Conservation (phyloP, 2,329 filamentous ascomycete genomes). For the Rhynchosporium graminicola region DNA sequence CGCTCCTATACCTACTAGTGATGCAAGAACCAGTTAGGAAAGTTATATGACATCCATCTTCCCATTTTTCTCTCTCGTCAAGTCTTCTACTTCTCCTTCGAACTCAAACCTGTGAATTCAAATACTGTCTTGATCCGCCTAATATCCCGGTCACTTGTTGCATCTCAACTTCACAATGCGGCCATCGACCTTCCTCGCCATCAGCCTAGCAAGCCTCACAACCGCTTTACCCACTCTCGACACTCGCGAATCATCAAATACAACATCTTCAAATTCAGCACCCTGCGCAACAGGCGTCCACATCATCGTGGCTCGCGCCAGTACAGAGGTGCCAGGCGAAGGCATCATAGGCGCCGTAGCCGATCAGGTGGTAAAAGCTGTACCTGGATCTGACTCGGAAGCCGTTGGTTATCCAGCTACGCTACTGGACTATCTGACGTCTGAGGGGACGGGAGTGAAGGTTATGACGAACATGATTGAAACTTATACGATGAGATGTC, state of each 20-base stretch:
- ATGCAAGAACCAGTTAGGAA: not conserved
- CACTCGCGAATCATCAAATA: not conserved
- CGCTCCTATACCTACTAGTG: not conserved
- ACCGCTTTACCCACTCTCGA: not conserved
- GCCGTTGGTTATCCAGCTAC: slow-evolving; percentile 42
- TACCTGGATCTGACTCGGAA: slow-evolving; percentile 41
- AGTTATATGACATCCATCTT: not conserved
- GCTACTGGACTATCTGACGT: slow-evolving; percentile 34
- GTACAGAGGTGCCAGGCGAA: slow-evolving; percentile 40
- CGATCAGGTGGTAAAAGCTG: slow-evolving; percentile 35
- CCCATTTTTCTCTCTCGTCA: not conserved
- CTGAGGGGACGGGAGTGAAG: slow-evolving; percentile 39
- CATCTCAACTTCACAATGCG: not conserved
- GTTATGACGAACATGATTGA: slow-evolving; percentile 39
- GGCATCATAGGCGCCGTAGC: slow-evolving; percentile 42
- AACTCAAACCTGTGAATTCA: not conserved
- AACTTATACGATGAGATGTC: slow-evolving; percentile 39
- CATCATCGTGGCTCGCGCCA: slow-evolving; percentile 44
- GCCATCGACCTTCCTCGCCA: not conserved
- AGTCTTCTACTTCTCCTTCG: not conserved
- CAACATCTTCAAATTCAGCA: slow-evolving; percentile 9
- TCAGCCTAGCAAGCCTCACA: not conserved
- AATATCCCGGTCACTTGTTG: not conserved
- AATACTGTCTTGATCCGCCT: not conserved
- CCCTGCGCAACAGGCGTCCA: slow-evolving; percentile 29